Conservation (phyloP, 768 basidiomycete species). For the Lactarius vividus region DNA sequence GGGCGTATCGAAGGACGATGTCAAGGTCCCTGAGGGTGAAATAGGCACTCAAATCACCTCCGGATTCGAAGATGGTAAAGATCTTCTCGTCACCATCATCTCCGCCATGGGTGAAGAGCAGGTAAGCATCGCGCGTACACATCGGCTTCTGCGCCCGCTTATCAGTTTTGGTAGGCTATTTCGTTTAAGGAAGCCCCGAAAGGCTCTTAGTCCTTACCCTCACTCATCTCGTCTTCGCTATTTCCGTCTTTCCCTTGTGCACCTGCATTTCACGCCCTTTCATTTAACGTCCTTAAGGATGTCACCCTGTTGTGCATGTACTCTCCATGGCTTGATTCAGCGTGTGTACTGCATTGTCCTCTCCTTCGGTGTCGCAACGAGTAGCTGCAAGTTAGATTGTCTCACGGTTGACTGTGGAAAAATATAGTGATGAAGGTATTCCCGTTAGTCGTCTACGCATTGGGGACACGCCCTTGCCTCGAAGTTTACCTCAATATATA, state of each 20-base stretch:
- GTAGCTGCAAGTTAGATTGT: constrained; percentile 24
- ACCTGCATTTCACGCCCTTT: constrained; percentile 25
- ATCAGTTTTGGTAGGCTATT: constrained; percentile 52
- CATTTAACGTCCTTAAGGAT: constrained; percentile 28
- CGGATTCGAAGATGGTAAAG: constrained; percentile 84
- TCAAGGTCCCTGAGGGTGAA: constrained; percentile 85
- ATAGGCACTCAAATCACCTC: constrained; percentile 67
- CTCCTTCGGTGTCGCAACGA: constrained; percentile 25
- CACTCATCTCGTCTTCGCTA: constrained; percentile 17
- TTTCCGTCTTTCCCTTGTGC: constrained; percentile 18
- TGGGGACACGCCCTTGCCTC: constrained; percentile 1
- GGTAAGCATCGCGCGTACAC: constrained; percentile 37
- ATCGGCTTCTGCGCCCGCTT: constrained; percentile 2
- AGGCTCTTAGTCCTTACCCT: constrained; percentile 36
- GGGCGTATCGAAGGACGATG: constrained; percentile 86
- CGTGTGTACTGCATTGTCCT: constrained; percentile 27
- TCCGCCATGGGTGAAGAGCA: constrained; percentile 92
- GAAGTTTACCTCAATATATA: not conserved
- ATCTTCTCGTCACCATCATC: constrained; percentile 82
- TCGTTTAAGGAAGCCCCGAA: constrained; percentile 89
- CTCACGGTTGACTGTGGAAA: constrained; percentile 20
- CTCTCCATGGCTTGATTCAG: constrained; percentile 30
- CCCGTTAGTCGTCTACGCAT: not conserved
- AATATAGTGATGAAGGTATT: constrained; percentile 22
- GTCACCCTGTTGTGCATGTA: constrained; percentile 28